A percentile compares a stretch with the other conserved stretches of the same genome.
These are phyloP conservation scores for Agarophyton chilense DNA, from an alignment of 23 red algal species.

Conservation along the genomic window DNA sequence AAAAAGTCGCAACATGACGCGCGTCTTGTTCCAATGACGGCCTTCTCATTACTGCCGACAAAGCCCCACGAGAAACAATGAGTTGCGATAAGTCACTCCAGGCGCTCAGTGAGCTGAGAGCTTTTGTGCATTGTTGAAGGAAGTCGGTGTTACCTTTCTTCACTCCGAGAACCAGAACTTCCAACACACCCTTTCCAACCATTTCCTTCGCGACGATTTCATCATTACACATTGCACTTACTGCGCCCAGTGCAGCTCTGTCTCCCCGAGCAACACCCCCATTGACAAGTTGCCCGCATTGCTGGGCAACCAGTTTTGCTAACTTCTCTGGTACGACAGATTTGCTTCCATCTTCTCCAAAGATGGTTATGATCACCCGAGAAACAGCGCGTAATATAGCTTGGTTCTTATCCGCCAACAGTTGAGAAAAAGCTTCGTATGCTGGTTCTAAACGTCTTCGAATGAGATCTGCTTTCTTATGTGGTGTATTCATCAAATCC, in stretches of 20 bases:
- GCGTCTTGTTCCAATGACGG: slow-evolving; percentile 46
- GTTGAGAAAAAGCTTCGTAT: slow-evolving; percentile 48
- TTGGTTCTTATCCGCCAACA: slow-evolving; percentile 33
- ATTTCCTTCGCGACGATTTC: slow-evolving; percentile 34
- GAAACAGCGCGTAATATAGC: slow-evolving; percentile 25
- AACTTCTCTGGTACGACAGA: slow-evolving; percentile 3
- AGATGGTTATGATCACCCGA: slow-evolving; percentile 23
- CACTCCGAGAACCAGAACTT: slow-evolving; percentile 32
- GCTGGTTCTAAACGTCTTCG: slow-evolving; percentile 36
- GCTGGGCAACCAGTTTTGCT: slow-evolving; percentile 25
- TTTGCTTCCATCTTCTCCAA: slow-evolving; percentile 7
- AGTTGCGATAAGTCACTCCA: background rate
- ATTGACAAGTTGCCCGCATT: slow-evolving; percentile 45
- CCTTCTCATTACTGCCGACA: slow-evolving; percentile 32
- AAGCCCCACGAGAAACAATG: slow-evolving; percentile 33
- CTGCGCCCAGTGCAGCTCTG: slow-evolving; percentile 24
- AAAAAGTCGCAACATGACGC: slow-evolving; percentile 18
- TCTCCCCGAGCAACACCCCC: slow-evolving; percentile 28
- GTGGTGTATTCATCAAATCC: slow-evolving; percentile 57
- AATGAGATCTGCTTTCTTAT: slow-evolving; percentile 69
- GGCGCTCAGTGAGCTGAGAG: slow-evolving; percentile 2
- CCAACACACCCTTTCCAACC: slow-evolving; percentile 58
- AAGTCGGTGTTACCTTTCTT: slow-evolving; percentile 51
- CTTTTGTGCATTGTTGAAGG: slow-evolving; percentile 35
- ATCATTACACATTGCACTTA: slow-evolving; percentile 65